Conservation (phyloP, 2,329 filamentous ascomycete species). For the Claviceps fusiformis region DNA sequence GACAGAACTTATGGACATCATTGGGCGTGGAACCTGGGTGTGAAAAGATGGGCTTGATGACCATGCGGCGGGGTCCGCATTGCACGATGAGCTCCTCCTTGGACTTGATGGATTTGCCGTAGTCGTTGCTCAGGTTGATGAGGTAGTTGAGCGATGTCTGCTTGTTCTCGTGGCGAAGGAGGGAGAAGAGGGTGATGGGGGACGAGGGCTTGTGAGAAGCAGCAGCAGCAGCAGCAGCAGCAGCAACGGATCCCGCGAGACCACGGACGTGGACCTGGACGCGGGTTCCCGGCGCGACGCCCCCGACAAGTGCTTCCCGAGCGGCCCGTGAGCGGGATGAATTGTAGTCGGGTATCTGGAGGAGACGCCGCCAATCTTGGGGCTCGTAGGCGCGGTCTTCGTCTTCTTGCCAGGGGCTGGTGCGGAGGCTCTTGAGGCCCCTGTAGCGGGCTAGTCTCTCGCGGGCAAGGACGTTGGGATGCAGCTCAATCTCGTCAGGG, state of each 20-base stretch:
- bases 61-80: constrained; percentile 73
- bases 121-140: constrained; percentile 70
- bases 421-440: constrained; percentile 80
- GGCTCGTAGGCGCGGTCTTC: constrained; percentile 82
- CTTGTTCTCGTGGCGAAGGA: constrained; percentile 92
- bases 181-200: constrained; percentile 67
- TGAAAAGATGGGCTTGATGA: constrained; percentile 85
- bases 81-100: constrained; percentile 90
- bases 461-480: constrained; percentile 70
- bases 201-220: constrained; percentile 14
- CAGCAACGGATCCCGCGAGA: constrained; percentile 28
- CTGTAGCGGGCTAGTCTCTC: constrained; percentile 79
- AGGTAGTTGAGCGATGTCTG: constrained; percentile 80
- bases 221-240: neutral
- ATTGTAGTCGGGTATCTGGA: constrained; percentile 83
- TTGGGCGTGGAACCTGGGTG: constrained; percentile 83
- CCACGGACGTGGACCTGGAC: constrained; percentile 63
- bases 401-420: constrained; percentile 76
- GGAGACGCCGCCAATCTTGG: constrained; percentile 73
- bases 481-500: constrained; percentile 91
- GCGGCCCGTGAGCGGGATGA: constrained; percentile 63
- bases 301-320: constrained; percentile 77
- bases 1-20: constrained; percentile 93
- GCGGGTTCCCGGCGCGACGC: constrained; percentile 69
- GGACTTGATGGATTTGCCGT: constrained; percentile 64